A percentile compares a stretch with the other conserved stretches of the same genome.
Evolutionary conservation across 768 basidiomycete species (phyloP).

Genomic region (Pleurotus ostreatus): DNA sequence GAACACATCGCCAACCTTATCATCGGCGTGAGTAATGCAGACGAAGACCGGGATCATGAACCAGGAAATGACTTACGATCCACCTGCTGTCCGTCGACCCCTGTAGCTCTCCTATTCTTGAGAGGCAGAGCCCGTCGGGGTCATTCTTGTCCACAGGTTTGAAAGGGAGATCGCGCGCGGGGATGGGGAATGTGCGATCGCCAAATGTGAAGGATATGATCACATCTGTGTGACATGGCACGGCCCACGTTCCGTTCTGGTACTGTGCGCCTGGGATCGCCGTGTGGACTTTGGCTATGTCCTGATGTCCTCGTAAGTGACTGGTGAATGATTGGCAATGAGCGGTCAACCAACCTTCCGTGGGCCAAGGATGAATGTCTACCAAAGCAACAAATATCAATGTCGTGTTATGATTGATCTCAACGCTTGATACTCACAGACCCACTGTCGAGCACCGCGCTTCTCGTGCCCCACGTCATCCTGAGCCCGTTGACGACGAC

Average conservation of each 20-base stretch:
- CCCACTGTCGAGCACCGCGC: slow-evolving; percentile 68
- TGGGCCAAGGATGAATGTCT: slow-evolving; percentile 3
- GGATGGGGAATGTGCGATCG: slow-evolving; percentile 46
- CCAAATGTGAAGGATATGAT: slow-evolving; percentile 48
- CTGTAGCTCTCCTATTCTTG: background rate
- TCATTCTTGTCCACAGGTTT: slow-evolving; percentile 43
- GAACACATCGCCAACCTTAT: slow-evolving; percentile 63
- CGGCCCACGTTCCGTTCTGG: slow-evolving; percentile 45
- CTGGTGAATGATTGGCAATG: background rate
- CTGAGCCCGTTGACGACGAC: slow-evolving; percentile 46
- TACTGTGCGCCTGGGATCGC: slow-evolving; percentile 37
- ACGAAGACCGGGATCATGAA: background rate
- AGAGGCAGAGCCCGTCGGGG: slow-evolving; percentile 21
- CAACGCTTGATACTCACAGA: background rate
- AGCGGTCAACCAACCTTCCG: background rate
- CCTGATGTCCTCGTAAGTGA: background rate
- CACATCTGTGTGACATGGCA: slow-evolving; percentile 40
- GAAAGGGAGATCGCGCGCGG: slow-evolving; percentile 63
- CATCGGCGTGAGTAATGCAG: slow-evolving; percentile 6
- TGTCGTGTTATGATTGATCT: background rate
- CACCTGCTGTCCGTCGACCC: background rate
- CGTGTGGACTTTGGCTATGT: slow-evolving; percentile 30
- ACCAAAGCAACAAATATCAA: background rate
- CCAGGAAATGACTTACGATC: background rate
- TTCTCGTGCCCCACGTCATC: slow-evolving; percentile 42